Evolutionary conservation across 352 stramenopile species (phyloP).

Genomic region (Pythium dissimile): DNA sequence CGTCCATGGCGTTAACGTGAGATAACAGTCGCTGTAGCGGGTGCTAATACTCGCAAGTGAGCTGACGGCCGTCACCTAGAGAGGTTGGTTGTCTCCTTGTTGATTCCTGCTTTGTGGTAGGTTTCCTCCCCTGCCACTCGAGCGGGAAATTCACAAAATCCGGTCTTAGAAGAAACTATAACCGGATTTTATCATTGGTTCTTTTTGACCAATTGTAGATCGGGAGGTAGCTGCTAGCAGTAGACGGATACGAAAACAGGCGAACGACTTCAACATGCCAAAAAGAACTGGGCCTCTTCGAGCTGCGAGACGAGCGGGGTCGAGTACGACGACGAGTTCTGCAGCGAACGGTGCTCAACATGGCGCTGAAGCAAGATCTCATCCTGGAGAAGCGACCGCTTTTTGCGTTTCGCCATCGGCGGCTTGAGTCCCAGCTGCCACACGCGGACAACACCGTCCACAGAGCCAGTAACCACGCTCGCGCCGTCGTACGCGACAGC

Average conservation of each 20-base stretch:
- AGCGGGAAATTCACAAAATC: neutral
- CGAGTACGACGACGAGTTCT: slow-evolving; percentile 7
- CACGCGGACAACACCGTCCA: slow-evolving; percentile 59
- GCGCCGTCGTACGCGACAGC: slow-evolving; percentile 50
- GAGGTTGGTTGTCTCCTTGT: neutral
- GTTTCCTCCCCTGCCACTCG: slow-evolving; percentile 9
- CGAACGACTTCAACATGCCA: slow-evolving; percentile 9
- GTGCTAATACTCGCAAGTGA: slow-evolving; percentile 2
- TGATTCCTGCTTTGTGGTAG: neutral
- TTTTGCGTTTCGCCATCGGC: neutral
- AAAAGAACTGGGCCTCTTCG: slow-evolving; percentile 16
- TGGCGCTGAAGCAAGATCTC: slow-evolving; percentile 10
- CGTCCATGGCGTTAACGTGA: too few relatives aligned
- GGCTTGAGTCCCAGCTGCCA: slow-evolving; percentile 39
- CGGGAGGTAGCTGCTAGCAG: too few relatives aligned
- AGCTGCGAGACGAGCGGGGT: slow-evolving; percentile 7
- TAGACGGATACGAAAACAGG: too few relatives aligned
- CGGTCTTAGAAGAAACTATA: slow-evolving; percentile 5
- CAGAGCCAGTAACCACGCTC: slow-evolving; percentile 48
- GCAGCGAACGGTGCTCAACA: neutral
- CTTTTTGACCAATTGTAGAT: slow-evolving; percentile 13
- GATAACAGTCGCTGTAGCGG: neutral
- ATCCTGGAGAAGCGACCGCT: neutral
- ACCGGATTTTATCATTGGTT: slow-evolving; percentile 1
- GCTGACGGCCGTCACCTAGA: too few relatives aligned